phyloP scores from a whole-genome alignment of 78 protist species.

The Corallochytrium limacisporum region DNA sequence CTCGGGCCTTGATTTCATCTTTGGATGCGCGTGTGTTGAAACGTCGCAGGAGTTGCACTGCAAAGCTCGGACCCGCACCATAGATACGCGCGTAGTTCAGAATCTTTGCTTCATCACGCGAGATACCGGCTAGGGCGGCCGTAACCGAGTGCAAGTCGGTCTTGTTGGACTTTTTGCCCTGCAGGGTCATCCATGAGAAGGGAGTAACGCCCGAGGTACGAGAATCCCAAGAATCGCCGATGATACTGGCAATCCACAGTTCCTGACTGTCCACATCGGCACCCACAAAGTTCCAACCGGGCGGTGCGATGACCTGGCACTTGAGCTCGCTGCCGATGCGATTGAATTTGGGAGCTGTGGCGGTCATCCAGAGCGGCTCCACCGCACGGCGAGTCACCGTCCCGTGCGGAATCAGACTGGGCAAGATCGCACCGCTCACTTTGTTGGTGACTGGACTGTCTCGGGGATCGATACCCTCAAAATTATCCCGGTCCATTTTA shows the following conservation, averaged over 20 bases:
- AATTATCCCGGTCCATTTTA: too few relatives aligned
- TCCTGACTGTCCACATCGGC: constrained; percentile 35
- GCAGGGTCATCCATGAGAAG: constrained; percentile 13
- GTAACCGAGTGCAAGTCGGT: constrained; percentile 17
- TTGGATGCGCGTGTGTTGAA: neutral
- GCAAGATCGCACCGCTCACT: constrained; percentile 24
- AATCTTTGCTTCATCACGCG: constrained; percentile 8
- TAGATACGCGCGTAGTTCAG: constrained; percentile 26
- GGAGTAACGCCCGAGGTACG: neutral
- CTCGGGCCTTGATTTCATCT: neutral
- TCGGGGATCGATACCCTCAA: too few relatives aligned
- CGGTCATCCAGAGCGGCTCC: constrained; percentile 19
- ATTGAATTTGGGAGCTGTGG: neutral
- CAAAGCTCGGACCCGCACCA: neutral
- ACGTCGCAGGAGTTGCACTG: neutral
- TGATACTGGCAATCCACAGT: constrained; percentile 15
- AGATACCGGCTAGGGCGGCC: neutral
- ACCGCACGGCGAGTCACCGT: constrained; percentile 34
- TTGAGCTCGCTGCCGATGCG: constrained; percentile 24
- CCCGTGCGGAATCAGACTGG: neutral
- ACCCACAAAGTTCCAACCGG: constrained; percentile 20
- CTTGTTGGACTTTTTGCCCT: neutral
- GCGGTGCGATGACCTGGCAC: constrained; percentile 24
- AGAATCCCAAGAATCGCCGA: neutral
- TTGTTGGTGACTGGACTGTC: too few relatives aligned